Percentiles rank a stretch among this genome's conserved stretches.
Conservation (phyloP, 1,139 yeast species). For the Debaryomyces sp. region DNA sequence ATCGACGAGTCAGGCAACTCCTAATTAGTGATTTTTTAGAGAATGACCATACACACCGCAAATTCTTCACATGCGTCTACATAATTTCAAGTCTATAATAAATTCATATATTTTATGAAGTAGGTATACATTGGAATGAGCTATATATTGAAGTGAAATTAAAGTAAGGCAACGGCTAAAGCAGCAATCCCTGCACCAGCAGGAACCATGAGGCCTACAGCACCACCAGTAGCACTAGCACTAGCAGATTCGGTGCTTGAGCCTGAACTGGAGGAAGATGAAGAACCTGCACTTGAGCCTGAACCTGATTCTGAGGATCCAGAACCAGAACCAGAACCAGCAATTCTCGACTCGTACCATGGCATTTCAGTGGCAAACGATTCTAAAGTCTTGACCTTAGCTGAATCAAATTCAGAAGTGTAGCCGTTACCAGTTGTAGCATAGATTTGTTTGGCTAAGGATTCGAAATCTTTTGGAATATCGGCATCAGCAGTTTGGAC, state of each 20-base stretch:
- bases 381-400: slow-evolving; percentile 26
- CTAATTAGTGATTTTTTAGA: not conserved
- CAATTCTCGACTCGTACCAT: slow-evolving; percentile 32
- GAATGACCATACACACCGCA: not conserved
- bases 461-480: slow-evolving; percentile 27
- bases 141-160: slow-evolving; percentile 9
- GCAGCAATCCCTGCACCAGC: slow-evolving; percentile 41
- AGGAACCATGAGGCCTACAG: slow-evolving; percentile 26
- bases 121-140: not conserved
- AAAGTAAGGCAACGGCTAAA: slow-evolving; percentile 38
- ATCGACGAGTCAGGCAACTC: not conserved
- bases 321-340: slow-evolving; percentile 10
- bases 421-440: slow-evolving; percentile 45
- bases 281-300: slow-evolving; percentile 1
- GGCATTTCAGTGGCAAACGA: slow-evolving; percentile 44
- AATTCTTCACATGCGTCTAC: not conserved
- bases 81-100: not conserved
- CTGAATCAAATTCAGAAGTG: slow-evolving; percentile 41
- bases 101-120: not conserved
- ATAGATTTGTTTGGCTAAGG: slow-evolving; percentile 38
- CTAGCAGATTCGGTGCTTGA: slow-evolving; percentile 2
- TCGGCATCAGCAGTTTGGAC: slow-evolving; percentile 24
- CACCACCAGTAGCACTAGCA: slow-evolving; percentile 16
- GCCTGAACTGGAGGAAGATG: slow-evolving; percentile 4
- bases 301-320: slow-evolving; percentile 1